A percentile compares a stretch with the other conserved stretches of the same genome.
Evolutionary conservation across 345 rosid species (phyloP).

Genomic region (Excoecaria cochinchinensis): DNA sequence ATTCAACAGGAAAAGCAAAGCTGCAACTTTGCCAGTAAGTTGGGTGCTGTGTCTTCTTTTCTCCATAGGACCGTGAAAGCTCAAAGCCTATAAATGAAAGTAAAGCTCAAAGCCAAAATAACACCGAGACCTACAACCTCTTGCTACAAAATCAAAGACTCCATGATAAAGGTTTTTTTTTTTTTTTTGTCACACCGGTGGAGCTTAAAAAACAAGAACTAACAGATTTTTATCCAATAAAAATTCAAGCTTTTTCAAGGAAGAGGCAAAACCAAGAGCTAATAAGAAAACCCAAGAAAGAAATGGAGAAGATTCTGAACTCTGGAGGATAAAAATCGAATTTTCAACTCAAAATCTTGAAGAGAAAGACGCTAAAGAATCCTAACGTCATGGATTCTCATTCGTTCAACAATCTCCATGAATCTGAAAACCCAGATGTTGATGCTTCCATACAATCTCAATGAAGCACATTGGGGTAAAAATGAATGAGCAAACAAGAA

Average conservation of each 20-base stretch:
- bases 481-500: neutral
- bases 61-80: constrained; percentile 41
- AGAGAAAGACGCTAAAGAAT: constrained; percentile 18
- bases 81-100: constrained; percentile 22
- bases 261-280: neutral
- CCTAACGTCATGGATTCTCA: neutral
- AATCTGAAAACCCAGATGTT: neutral
- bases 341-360: constrained; percentile 16
- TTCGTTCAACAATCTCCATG: neutral
- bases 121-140: constrained; percentile 7
- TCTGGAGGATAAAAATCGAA: constrained; percentile 5
- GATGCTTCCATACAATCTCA: neutral
- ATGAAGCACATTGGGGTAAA: neutral
- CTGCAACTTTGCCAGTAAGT: constrained; percentile 15
- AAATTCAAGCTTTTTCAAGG: neutral
- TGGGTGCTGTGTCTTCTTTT: constrained; percentile 36
- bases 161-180: constrained; percentile 1
- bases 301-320: neutral
- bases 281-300: neutral
- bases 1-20: constrained; percentile 34
- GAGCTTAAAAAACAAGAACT: neutral
- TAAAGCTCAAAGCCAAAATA: constrained; percentile 16
- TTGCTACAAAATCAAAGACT: neutral
- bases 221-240: neutral
- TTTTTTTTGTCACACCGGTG: neutral